These are phyloP conservation scores for Zopfochytrium polystomum DNA, from an alignment of 371 early-diverging fungal genomes.

Conservation along the genomic window DNA sequence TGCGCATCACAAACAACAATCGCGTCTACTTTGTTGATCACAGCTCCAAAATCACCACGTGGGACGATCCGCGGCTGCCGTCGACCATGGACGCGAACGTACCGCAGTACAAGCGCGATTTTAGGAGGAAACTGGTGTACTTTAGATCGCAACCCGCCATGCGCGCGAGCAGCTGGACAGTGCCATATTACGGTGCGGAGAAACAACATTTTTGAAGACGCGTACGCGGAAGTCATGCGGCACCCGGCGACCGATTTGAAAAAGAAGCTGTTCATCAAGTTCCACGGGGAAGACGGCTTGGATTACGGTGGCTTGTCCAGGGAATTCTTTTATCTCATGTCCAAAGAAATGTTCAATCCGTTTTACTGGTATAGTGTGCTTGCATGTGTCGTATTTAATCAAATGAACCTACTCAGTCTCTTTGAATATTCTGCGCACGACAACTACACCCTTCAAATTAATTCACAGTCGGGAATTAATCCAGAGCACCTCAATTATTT, in stretches of 20 bases:
- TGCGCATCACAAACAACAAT: constrained; percentile 89
- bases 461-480: constrained; percentile 92
- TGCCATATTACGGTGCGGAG: constrained; percentile 88
- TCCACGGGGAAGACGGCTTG: constrained; percentile 96
- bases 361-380: constrained; percentile 55
- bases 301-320: constrained; percentile 97
- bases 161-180: constrained; percentile 87
- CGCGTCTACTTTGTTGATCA: constrained; percentile 65
- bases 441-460: constrained; percentile 94
- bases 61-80: constrained; percentile 93
- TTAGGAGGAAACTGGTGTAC: constrained; percentile 27
- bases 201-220: constrained; percentile 86
- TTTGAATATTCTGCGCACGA: constrained; percentile 97
- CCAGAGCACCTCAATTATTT: constrained; percentile 99
- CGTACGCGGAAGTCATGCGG: no score
- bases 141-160: constrained; percentile 77
- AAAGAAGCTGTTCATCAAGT: constrained; percentile 95
- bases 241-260: constrained; percentile 81
- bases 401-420: constrained; percentile 56
- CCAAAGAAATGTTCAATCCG: constrained; percentile 93
- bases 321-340: constrained; percentile 66
- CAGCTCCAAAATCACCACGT: constrained; percentile 51
- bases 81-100: constrained; percentile 89
- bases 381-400: no score
- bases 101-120: constrained; percentile 60